phyloP scores from a whole-genome alignment of 2,329 filamentous ascomycete species.

The Tricladium varicosporioides region DNA sequence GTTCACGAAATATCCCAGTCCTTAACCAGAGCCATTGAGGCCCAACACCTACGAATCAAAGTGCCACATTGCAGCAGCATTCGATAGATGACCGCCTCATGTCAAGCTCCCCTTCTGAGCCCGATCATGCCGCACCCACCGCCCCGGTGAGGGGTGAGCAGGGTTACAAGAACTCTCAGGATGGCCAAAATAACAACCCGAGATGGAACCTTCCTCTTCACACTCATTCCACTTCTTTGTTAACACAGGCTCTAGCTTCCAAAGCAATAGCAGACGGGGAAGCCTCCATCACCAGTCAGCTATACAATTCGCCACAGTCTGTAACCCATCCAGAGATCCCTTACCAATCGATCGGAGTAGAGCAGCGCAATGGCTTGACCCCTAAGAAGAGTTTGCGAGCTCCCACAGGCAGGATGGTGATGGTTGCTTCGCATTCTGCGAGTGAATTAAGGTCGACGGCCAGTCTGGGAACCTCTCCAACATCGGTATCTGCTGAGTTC shows the following conservation, averaged over 20 bases:
- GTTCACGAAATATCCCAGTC: not conserved
- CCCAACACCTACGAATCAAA: slow-evolving; percentile 31
- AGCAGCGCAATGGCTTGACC: slow-evolving; percentile 21
- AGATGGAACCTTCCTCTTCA: slow-evolving; percentile 19
- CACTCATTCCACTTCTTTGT: slow-evolving; percentile 28
- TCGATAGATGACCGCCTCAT: slow-evolving; percentile 38
- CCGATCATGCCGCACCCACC: slow-evolving; percentile 35
- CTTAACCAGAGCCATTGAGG: slow-evolving; percentile 20
- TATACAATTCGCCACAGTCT: slow-evolving; percentile 6
- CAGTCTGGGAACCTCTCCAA: slow-evolving; percentile 20
- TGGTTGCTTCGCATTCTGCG: slow-evolving; percentile 10
- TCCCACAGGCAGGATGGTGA: slow-evolving; percentile 16
- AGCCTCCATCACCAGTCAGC: slow-evolving; percentile 1
- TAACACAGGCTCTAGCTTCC: slow-evolving; percentile 31
- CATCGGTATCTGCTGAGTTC: slow-evolving; percentile 13
- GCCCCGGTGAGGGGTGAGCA: slow-evolving; percentile 28
- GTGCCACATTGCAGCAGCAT: slow-evolving; percentile 29
- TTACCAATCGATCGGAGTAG: slow-evolving; percentile 4
- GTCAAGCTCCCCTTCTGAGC: slow-evolving; percentile 31
- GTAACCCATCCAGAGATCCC: not conserved
- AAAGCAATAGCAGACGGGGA: slow-evolving; percentile 18
- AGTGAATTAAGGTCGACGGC: slow-evolving; percentile 11
- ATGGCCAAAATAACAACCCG: slow-evolving; percentile 24
- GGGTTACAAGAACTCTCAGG: slow-evolving; percentile 22
- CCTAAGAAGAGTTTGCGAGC: slow-evolving; percentile 2